Evolutionary conservation across 2,329 filamentous ascomycete genomes (phyloP).

Genomic region (Pseudocercospora pini-densiflorae): DNA sequence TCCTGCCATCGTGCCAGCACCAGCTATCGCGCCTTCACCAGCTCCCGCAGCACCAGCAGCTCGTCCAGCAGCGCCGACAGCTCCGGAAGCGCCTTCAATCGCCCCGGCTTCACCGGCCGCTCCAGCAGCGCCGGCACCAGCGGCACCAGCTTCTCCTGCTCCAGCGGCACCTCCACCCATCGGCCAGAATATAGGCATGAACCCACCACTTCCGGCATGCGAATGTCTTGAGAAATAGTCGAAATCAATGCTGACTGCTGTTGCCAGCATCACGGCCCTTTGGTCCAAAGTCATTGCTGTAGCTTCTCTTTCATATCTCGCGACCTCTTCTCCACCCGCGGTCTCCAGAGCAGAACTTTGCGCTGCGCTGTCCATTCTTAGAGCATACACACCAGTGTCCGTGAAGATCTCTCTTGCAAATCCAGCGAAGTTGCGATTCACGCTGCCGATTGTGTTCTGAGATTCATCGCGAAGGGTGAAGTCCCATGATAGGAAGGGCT

Average conservation of each 20-base stretch:
- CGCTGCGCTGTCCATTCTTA: constrained; percentile 66
- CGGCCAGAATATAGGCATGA: constrained; percentile 60
- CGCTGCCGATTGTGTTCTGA: constrained; percentile 59
- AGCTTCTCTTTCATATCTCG: constrained; percentile 31
- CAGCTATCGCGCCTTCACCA: constrained; percentile 46
- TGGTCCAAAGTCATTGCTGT: constrained; percentile 68
- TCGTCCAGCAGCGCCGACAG: constrained; percentile 43
- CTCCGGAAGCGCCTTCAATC: constrained; percentile 42
- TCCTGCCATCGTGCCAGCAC: constrained; percentile 64
- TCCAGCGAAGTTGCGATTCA: constrained; percentile 67
- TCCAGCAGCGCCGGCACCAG: constrained; percentile 40
- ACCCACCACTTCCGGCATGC: constrained; percentile 48
- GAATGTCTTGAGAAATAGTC: constrained; percentile 70
- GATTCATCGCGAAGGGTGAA: constrained; percentile 62
- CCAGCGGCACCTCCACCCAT: constrained; percentile 39
- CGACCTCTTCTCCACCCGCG: constrained; percentile 33
- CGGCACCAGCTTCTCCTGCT: constrained; percentile 45
- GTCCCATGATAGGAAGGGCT: constrained; percentile 68
- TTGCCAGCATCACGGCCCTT: constrained; percentile 68
- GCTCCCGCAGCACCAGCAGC: constrained; percentile 45
- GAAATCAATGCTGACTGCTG: constrained; percentile 68
- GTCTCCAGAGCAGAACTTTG: constrained; percentile 40
- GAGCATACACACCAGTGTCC: constrained; percentile 67
- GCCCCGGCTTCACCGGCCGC: constrained; percentile 43
- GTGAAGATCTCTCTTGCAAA: constrained; percentile 69